A percentile compares a stretch with the other conserved stretches of the same genome.
These are phyloP conservation scores for Tetrapisispora iriomotensis DNA, from an alignment of 805 yeast species.

Conservation along the genomic window DNA sequence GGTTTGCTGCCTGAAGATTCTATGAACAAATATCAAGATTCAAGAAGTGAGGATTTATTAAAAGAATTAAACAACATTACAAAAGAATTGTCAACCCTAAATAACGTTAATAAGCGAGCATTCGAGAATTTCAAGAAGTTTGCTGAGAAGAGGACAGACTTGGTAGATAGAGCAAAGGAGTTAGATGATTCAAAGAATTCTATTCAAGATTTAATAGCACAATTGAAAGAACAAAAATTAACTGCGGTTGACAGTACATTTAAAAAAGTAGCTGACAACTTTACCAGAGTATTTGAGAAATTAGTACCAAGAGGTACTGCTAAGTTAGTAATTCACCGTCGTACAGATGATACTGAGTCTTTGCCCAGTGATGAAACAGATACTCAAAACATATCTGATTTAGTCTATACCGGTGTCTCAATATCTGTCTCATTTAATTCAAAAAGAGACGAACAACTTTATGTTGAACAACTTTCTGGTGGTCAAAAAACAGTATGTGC, in stretches of 20 bases:
- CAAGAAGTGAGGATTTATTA: conserved; percentile 45
- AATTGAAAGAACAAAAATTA: conserved; percentile 67
- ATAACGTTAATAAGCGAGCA: conserved; percentile 83
- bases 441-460: conserved; percentile 71
- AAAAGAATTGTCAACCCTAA: conserved; percentile 48
- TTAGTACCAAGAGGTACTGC: conserved; percentile 83
- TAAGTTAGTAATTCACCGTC: conserved; percentile 51
- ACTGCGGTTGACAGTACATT: conserved; percentile 76
- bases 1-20: conserved; percentile 91
- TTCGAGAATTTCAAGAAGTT: conserved; percentile 72
- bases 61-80: conserved; percentile 44
- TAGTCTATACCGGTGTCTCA: conserved; percentile 66
- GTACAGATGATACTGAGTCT: conserved; percentile 16
- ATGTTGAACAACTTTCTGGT: conserved; percentile 87
- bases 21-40: conserved; percentile 38
- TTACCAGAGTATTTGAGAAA: conserved; percentile 63
- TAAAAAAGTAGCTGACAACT: conserved; percentile 61
- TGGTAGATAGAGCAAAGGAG: conserved; percentile 56
- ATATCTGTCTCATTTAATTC: conserved; percentile 86
- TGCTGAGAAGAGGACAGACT: conserved; percentile 58
- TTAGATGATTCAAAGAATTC: conserved; percentile 60
- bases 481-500: conserved; percentile 98
- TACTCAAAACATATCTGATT: conserved; percentile 7
- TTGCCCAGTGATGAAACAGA: conserved; percentile 13
- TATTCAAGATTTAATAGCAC: conserved; percentile 59